Conservation (phyloP, 352 stramenopile species). For the Peronospora tabacina region DNA sequence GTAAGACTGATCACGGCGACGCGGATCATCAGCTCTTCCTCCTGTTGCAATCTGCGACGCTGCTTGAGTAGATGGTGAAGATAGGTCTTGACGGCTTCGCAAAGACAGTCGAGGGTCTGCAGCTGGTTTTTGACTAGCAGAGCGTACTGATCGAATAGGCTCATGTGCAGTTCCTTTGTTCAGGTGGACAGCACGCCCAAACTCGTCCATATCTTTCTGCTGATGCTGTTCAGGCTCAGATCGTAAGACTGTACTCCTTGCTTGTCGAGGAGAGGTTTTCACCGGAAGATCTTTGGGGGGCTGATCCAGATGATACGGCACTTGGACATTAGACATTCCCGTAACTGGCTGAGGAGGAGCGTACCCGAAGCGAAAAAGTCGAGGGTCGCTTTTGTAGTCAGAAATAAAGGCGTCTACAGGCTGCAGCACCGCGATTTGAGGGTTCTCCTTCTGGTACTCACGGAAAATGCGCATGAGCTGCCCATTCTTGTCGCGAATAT, state of each 20-base stretch:
- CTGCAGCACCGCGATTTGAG: conserved; percentile 40
- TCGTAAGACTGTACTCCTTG: conserved; percentile 2
- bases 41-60: conserved; percentile 1
- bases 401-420: conserved; percentile 39
- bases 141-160: conserved; percentile 4
- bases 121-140: conserved; percentile 7
- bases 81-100: conserved; percentile 11
- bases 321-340: conserved; percentile 39
- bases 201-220: conserved; percentile 41
- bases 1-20: conserved; percentile 22
- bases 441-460: conserved; percentile 73
- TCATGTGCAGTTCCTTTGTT: conserved; percentile 8
- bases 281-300: conserved; percentile 9
- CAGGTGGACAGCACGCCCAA: conserved; percentile 35
- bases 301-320: conserved; percentile 50
- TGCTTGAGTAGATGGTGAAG: conserved; percentile 11
- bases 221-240: conserved; percentile 13
- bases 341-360: conserved; percentile 50
- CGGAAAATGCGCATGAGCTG: conserved; percentile 62
- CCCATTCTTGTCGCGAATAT: conserved; percentile 71
- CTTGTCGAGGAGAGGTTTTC: conserved; percentile 19
- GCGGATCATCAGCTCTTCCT: conserved; percentile 27
- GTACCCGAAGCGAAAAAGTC: conserved; percentile 64
- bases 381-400: conserved; percentile 36
- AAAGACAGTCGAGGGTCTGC: conserved; percentile 23